These are phyloP conservation scores for Blastobotrys raffinosifermentans DNA, from an alignment of 1,139 yeast species.

Conservation along the genomic window DNA sequence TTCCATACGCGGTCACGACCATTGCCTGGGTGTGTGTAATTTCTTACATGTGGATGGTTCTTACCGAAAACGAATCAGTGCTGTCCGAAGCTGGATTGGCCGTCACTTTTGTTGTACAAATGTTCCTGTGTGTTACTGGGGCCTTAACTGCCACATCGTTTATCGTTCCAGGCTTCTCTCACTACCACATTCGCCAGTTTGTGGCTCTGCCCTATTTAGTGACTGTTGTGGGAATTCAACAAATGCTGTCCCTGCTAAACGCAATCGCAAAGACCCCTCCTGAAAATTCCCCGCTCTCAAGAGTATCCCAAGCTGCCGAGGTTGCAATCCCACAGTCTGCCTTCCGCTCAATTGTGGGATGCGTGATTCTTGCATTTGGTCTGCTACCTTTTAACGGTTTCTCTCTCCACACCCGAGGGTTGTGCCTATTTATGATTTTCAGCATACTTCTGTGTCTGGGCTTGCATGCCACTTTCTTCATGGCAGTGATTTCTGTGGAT, in stretches of 20 bases:
- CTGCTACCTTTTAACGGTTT: conserved; percentile 17
- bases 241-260: conserved; percentile 40
- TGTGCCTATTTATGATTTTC: conserved; percentile 38
- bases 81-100: conserved; percentile 56
- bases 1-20: conserved; percentile 10
- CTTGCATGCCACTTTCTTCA: conserved; percentile 56
- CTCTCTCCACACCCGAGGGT: conserved; percentile 33
- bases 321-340: conserved; percentile 35
- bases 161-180: conserved; percentile 27
- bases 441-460: conserved; percentile 51
- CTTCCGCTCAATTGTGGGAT: conserved; percentile 27
- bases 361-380: conserved; percentile 24
- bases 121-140: conserved; percentile 42
- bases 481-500: conserved; percentile 63
- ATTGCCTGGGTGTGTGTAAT: conserved; percentile 31
- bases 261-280: conserved; percentile 39
- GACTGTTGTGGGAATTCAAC: conserved; percentile 40
- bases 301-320: conserved; percentile 35
- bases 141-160: conserved; percentile 48
- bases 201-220: conserved; percentile 38
- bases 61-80: conserved; percentile 49
- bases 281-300: conserved; percentile 37
- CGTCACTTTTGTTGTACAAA: conserved; percentile 54
- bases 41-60: conserved; percentile 40
- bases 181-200: conserved; percentile 20